Percentiles rank a stretch among this genome's conserved stretches.
These are phyloP conservation scores for Elongisporangium anandrum DNA, from an alignment of 352 stramenopile genomes.

Conservation along the genomic window DNA sequence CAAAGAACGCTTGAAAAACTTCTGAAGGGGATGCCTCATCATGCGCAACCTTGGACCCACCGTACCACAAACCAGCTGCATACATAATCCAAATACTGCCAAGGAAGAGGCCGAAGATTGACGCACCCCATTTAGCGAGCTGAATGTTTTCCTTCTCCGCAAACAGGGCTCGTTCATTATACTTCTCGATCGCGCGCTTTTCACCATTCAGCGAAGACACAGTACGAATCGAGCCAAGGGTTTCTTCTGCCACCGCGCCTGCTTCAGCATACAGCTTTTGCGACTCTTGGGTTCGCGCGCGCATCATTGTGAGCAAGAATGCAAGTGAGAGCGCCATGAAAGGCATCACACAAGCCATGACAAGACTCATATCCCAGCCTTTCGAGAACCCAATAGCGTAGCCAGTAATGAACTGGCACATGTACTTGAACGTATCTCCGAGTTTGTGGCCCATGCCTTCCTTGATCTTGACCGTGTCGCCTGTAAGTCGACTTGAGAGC, in stretches of 20 bases:
- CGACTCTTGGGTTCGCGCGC: slow-evolving; percentile 7
- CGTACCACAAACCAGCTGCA: slow-evolving; percentile 45
- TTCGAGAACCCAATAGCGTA: slow-evolving; percentile 33
- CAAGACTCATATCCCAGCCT: slow-evolving; percentile 32
- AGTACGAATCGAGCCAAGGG: slow-evolving; percentile 31
- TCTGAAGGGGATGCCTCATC: slow-evolving; percentile 18
- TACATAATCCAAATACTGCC: slow-evolving; percentile 43
- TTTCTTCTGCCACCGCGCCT: slow-evolving; percentile 40
- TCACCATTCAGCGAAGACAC: slow-evolving; percentile 32
- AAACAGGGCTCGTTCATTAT: slow-evolving; percentile 9
- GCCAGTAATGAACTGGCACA: slow-evolving; percentile 26
- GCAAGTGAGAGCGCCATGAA: slow-evolving; percentile 25
- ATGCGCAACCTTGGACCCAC: slow-evolving; percentile 27
- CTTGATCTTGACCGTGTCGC: slow-evolving; percentile 45
- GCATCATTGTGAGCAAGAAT: slow-evolving; percentile 21
- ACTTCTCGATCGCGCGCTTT: slow-evolving; percentile 24
- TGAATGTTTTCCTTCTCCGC: slow-evolving; percentile 33
- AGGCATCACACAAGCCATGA: slow-evolving; percentile 37
- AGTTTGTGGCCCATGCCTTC: slow-evolving; percentile 44
- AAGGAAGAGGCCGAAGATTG: slow-evolving; percentile 18
- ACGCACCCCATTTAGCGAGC: slow-evolving; percentile 21
- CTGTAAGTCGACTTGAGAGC: slow-evolving; percentile 26
- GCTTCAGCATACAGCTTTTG: slow-evolving; percentile 36
- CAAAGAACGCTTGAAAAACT: slow-evolving; percentile 57
- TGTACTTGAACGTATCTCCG: slow-evolving; percentile 26